A percentile compares a stretch with the other conserved stretches of the same genome.
Conservation (phyloP, 208 protist genomes). For the Eutreptiella sp. region DNA sequence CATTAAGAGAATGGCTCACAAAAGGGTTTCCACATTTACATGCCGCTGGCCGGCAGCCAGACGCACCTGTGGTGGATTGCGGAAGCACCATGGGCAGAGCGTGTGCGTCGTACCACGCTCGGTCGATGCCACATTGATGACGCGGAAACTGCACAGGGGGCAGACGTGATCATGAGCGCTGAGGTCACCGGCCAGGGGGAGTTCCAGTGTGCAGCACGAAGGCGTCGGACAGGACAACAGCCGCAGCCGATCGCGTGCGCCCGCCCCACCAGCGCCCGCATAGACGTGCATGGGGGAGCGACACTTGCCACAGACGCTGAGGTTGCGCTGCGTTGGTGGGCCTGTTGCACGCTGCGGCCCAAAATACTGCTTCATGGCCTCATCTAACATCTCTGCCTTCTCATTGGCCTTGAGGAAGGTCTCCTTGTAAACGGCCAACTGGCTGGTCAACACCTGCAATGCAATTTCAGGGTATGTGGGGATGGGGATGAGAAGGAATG, state of each 20-base stretch:
- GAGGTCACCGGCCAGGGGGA: not conserved
- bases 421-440: too few species aligned
- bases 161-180: slow-evolving; percentile 52
- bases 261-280: not conserved
- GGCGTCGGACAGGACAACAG: not conserved
- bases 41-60: too few species aligned
- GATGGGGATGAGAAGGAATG: too few species aligned
- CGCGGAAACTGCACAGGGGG: slow-evolving; percentile 56
- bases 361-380: not conserved
- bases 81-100: slow-evolving; percentile 67
- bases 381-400: not conserved
- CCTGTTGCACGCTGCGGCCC: not conserved
- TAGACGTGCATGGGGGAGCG: not conserved
- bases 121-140: slow-evolving; percentile 47
- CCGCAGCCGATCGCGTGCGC: not conserved
- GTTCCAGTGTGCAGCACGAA: not conserved
- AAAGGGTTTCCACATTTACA: too few species aligned
- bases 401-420: too few species aligned
- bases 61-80: slow-evolving; percentile 46
- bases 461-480: too few species aligned
- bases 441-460: too few species aligned
- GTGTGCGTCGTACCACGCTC: slow-evolving; percentile 64
- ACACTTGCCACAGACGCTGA: not conserved
- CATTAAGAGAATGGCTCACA: too few species aligned
- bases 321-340: not conserved